Conservation (phyloP, 495 filamentous ascomycete species). For the Annulohypoxylon bovei region DNA sequence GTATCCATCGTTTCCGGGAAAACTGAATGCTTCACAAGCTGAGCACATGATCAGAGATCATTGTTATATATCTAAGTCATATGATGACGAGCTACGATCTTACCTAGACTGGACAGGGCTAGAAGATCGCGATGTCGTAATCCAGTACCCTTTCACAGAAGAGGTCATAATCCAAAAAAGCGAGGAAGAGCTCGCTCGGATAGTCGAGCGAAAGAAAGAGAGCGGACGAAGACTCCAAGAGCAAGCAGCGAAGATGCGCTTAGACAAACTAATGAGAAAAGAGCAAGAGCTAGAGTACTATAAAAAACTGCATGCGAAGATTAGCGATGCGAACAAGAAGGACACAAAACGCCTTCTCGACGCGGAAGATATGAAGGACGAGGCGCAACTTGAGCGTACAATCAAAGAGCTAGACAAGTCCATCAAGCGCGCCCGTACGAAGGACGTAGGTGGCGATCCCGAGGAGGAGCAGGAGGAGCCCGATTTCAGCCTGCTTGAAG, state of each 20-base stretch:
- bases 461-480: slow-evolving; percentile 78
- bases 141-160: slow-evolving; percentile 94
- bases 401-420: slow-evolving; percentile 89
- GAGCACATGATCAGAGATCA: slow-evolving; percentile 89
- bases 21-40: slow-evolving; percentile 83
- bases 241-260: slow-evolving; percentile 94
- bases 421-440: slow-evolving; percentile 87
- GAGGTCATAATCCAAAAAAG: slow-evolving; percentile 87
- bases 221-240: slow-evolving; percentile 91
- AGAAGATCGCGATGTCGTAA: slow-evolving; percentile 85
- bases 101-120: slow-evolving; percentile 89
- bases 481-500: slow-evolving; percentile 86
- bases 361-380: slow-evolving; percentile 89
- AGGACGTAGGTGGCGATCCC: slow-evolving; percentile 87
- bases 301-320: slow-evolving; percentile 75
- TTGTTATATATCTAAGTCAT: slow-evolving; percentile 87
- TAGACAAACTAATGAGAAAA: slow-evolving; percentile 94
- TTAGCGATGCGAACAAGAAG: slow-evolving; percentile 81
- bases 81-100: slow-evolving; percentile 74
- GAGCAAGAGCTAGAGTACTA: slow-evolving; percentile 96
- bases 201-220: slow-evolving; percentile 92
- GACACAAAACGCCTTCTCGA: slow-evolving; percentile 86
- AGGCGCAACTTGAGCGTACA: slow-evolving; percentile 77
- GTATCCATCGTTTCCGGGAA: slow-evolving; percentile 87
- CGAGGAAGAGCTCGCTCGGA: slow-evolving; percentile 86